Base-by-base conservation (phyloP, 2,329 filamentous ascomycete species). In the Neofusicoccum laricinum region DNA sequence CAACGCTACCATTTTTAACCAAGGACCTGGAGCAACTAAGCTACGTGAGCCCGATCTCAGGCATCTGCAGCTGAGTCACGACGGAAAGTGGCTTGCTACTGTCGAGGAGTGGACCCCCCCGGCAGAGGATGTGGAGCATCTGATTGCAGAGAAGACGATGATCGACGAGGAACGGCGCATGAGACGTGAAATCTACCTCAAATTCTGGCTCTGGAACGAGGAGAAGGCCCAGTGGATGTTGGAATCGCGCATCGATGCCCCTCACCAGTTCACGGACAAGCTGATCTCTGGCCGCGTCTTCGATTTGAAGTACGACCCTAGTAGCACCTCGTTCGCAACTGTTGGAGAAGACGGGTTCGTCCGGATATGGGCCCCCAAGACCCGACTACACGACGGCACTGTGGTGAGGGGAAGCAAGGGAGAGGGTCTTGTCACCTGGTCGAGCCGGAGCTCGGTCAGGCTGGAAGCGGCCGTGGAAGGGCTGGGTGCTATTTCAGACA, bases 71-170 rank as follows among this genome's bases (percentile, higher is more conserved):
- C 87, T 95, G 69, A 94, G 91, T 48, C 81, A 85, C 57, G 90
- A 98, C 72, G 94, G 94, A 17, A 84, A 87, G 68, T 98, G 94
- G 93, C 84, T 99, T 64, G 93, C 90, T 4, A 97, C 92, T 1
- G 86, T 96, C 1, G 95, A 99, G 73, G 91, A 93, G 71, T 99
- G 95, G 95, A 84, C 85, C 59, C 93, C 93, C 1, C 87, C 91
- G 10, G 78, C 80, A 12, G 81, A 85, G 66, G 93, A 97, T 72
- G 77, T 91, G 14, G 83, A 86, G 43, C 84, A 84, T 64, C 75
- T 90, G 32, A 76, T 81, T 59, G 71, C 75, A 12, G 76, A 79
- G 48, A 72, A 78, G 55, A 69, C 67, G 43, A 65, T 70, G 50
- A 19, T 67, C 11, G 72, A 75, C 57, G 80, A 81, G 61, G 78